Conservation (phyloP, 2,329 filamentous ascomycete genomes). For the Trichoderma oligosporum region DNA sequence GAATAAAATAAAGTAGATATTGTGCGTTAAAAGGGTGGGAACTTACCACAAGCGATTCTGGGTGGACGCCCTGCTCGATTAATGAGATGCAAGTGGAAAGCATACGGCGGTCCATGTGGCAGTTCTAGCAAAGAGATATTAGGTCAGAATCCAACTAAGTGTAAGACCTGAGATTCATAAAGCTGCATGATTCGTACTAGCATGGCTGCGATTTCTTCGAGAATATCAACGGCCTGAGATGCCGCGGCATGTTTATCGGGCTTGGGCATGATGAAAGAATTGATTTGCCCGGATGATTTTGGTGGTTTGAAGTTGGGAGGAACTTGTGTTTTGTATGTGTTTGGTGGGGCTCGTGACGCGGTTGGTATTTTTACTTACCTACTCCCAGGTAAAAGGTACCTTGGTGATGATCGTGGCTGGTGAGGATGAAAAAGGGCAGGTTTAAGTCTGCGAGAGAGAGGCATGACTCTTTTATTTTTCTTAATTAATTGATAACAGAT, state of each 20-base stretch:
- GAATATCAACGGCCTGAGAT: conserved; percentile 76
- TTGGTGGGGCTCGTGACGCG: conserved; percentile 10
- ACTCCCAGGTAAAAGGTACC: no score
- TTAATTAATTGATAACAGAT: no score
- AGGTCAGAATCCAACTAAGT: not conserved
- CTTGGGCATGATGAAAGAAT: conserved; percentile 42
- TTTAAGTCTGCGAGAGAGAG: not conserved
- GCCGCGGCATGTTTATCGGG: conserved; percentile 69
- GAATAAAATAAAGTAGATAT: not conserved
- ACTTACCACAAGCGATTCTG: conserved; percentile 86
- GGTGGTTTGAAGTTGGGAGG: not conserved
- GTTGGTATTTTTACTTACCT: no score
- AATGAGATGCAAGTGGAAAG: conserved; percentile 93
- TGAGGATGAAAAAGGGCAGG: not conserved
- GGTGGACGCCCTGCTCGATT: conserved; percentile 96
- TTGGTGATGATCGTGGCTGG: no score
- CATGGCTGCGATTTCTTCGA: conserved; percentile 82
- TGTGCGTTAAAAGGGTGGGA: not conserved
- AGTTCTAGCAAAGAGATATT: conserved; percentile 67
- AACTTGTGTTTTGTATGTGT: conserved; percentile 2
- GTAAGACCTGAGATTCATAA: not conserved
- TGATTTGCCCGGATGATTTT: not conserved
- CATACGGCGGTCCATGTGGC: conserved; percentile 83
- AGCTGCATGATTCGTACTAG: conserved; percentile 57
- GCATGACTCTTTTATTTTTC: not conserved